Evolutionary conservation across 768 basidiomycete genomes (phyloP), one percentile per base, ranked within the genome.

Genomic region (Amyloporia xantha): DNA sequence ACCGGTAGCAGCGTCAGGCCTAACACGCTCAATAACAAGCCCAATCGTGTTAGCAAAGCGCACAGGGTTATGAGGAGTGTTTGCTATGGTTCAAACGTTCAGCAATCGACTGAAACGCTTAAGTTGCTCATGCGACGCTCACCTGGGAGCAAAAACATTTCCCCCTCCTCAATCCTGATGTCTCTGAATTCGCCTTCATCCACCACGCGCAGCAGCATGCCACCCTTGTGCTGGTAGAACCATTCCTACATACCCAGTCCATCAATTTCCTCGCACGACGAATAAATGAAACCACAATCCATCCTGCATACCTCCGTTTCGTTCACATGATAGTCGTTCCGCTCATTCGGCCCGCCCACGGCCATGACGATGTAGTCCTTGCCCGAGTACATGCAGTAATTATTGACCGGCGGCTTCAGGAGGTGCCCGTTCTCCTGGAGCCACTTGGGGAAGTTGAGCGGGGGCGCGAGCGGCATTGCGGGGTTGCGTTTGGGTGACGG

Each of bases 161-260:
- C 92, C 41, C 94, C 94, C 66, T 99, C 93, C 54, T 83, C 86
- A 57, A 98, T 96, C 23, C 70, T 70, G 41, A 97, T 87, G 63
- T 98, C 95, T 61, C 76, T 74, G 67, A 94, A 94, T 53, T 72
- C 69, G 9, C 78, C 81, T 5, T 80, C 88, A 42, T 91, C 89
- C 13, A 96, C 84, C 1, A 90, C 84, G 51, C 88, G 82, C 19
- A 99, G 73, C 2, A 91, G 71, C 93, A 98, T 97, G 2, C 77
- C 81, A 2, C 95, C 95, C 65, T 93, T 92, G 71, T 94, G 75
- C 63, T 99, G 95, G 67, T 93, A 97, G 67, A 97, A 98, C 94
- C 93, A 97, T 68, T 98, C 95, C 86, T 91, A 42, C 13, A 44
- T 10, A 35, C 41, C 11, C n/a, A n/a, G n/a, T n/a, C n/a, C n/a